Conservation (phyloP, 2,329 filamentous ascomycete genomes). For the Bipolaris gigantea region DNA sequence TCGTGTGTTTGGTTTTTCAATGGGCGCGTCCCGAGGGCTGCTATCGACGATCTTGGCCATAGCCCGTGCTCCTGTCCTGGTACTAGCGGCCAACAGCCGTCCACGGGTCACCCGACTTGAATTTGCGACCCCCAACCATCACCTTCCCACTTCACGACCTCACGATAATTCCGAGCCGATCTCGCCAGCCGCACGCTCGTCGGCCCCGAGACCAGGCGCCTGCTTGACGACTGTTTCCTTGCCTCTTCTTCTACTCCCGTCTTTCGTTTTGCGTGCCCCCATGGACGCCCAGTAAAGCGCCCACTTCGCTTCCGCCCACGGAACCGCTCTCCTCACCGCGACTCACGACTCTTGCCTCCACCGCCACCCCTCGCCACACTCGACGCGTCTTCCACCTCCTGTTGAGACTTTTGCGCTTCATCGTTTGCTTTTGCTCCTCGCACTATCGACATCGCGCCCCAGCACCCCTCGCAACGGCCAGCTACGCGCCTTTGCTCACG, state of each 20-base stretch:
- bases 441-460: conserved; percentile 13
- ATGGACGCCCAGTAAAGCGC: conserved; percentile 24
- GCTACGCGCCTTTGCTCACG: conserved; percentile 28
- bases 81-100: conserved; percentile 16
- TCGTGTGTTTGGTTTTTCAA: conserved; percentile 5
- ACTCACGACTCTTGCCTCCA: conserved; percentile 16
- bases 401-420: conserved; percentile 9
- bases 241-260: conserved; percentile 18
- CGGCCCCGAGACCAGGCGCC: conserved; percentile 19
- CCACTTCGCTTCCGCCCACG: conserved; percentile 26
- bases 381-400: conserved; percentile 11
- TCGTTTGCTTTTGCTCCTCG: conserved; percentile 10
- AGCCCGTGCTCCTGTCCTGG: conserved; percentile 10
- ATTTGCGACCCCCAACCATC: conserved; percentile 22
- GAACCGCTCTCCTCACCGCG: conserved; percentile 19
- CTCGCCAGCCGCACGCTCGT: conserved; percentile 32
- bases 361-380: conserved; percentile 9
- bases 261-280: conserved; percentile 16
- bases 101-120: conserved; percentile 15
- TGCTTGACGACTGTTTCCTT: conserved; percentile 30
- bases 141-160: conserved; percentile 26
- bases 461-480: conserved; percentile 14
- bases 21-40: conserved; percentile 14
- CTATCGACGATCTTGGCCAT: conserved; percentile 16
- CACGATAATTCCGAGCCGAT: conserved; percentile 27